These are phyloP conservation scores for Xylaria sp. DNA, from an alignment of 2,329 filamentous ascomycete species.

Conservation along the genomic window DNA sequence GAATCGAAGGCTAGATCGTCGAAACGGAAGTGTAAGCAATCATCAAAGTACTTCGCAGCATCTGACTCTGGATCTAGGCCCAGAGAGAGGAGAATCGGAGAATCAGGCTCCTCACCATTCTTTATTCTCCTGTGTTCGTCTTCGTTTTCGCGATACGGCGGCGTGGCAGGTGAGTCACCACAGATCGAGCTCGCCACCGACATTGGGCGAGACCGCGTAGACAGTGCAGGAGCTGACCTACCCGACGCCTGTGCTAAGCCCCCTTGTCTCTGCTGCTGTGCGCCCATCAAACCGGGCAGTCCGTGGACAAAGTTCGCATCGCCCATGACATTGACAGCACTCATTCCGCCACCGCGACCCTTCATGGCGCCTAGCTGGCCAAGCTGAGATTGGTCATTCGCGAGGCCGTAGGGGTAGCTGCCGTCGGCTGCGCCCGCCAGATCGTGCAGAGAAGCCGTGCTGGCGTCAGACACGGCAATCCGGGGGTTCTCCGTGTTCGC, in stretches of 20 bases:
- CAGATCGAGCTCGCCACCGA: slow-evolving; percentile 53
- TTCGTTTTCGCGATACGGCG: slow-evolving; percentile 46
- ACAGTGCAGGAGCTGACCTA: slow-evolving; percentile 34
- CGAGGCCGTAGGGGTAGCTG: slow-evolving; percentile 40
- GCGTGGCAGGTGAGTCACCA: slow-evolving; percentile 58
- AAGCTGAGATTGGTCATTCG: slow-evolving; percentile 41
- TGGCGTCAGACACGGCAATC: slow-evolving; percentile 49
- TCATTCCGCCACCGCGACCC: slow-evolving; percentile 30
- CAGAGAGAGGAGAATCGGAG: slow-evolving; percentile 21
- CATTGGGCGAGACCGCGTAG: slow-evolving; percentile 44
- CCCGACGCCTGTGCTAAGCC: slow-evolving; percentile 44
- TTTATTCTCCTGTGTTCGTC: slow-evolving; percentile 41
- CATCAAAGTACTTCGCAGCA: slow-evolving; percentile 38
- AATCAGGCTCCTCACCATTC: slow-evolving; percentile 46
- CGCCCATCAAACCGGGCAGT: slow-evolving; percentile 18
- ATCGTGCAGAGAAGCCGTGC: slow-evolving; percentile 41
- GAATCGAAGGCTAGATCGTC: slow-evolving; percentile 54
- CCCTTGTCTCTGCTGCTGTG: slow-evolving; percentile 33
- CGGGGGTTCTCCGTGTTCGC: slow-evolving; percentile 53
- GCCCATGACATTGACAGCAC: slow-evolving; percentile 17
- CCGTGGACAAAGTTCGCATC: slow-evolving; percentile 16
- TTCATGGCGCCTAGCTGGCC: slow-evolving; percentile 28
- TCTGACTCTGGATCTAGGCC: slow-evolving; percentile 13
- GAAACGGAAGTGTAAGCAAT: slow-evolving; percentile 61
- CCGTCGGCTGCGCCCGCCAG: slow-evolving; percentile 36